Conservation (phyloP, 345 rosid genomes). For the Linum tenue region DNA sequence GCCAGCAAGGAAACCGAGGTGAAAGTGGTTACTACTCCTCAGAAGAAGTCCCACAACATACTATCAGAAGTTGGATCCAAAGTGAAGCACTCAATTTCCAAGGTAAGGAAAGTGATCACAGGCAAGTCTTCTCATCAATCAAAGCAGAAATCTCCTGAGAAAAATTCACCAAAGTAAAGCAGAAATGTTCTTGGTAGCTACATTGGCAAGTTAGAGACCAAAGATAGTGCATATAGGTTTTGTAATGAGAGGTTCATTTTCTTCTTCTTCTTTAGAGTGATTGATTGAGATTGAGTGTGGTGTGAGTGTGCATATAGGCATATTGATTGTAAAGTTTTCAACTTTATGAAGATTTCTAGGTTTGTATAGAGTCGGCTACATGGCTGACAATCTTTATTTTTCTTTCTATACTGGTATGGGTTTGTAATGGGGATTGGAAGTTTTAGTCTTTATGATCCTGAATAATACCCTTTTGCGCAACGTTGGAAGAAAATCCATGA, state of each 20-base stretch:
- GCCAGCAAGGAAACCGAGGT: conserved; percentile 39
- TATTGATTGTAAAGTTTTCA: not conserved
- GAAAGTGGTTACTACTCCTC: conserved; percentile 24
- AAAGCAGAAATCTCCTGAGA: conserved; percentile 22
- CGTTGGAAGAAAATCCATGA: no score
- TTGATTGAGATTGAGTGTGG: not conserved
- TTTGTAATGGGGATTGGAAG: no score
- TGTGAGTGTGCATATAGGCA: not conserved
- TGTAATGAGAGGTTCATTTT: not conserved
- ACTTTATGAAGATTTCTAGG: not conserved
- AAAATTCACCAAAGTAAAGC: conserved; percentile 36
- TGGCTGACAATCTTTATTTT: not conserved
- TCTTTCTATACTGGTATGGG: not conserved
- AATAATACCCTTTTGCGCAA: no score
- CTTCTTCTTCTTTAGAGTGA: not conserved
- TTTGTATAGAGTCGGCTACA: not conserved
- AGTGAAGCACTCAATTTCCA: conserved; percentile 82
- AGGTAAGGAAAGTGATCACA: conserved; percentile 79
- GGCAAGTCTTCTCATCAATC: conserved; percentile 59
- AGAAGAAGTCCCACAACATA: conserved; percentile 69
- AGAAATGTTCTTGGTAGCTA: not conserved
- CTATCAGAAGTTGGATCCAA: conserved; percentile 78
- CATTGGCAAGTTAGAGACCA: not conserved
- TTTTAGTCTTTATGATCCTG: not conserved
- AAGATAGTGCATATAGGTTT: not conserved